A percentile compares a stretch with the other conserved stretches of the same genome.
phyloP scores from a whole-genome alignment of 2,329 filamentous ascomycete species.

The Juglanconis oblonga region DNA sequence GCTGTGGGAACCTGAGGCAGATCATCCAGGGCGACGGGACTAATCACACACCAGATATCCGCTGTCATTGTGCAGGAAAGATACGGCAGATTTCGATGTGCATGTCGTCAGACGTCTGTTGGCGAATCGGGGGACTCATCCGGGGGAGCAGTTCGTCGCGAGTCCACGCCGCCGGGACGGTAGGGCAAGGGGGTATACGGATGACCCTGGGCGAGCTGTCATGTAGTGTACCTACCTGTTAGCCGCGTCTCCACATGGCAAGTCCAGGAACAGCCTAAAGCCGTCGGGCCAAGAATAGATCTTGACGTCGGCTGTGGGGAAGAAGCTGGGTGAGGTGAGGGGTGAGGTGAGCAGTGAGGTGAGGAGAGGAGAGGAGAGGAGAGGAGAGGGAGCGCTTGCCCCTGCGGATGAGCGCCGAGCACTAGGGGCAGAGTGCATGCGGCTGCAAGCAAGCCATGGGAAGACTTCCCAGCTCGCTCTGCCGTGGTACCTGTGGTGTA shows the following conservation, averaged over 20 bases:
- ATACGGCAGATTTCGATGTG: slow-evolving; percentile 1
- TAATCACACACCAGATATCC: slow-evolving; percentile 3
- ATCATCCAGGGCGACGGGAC: slow-evolving; percentile 15
- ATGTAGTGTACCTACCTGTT: not conserved
- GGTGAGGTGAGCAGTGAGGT: too few species aligned
- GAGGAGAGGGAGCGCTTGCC: not conserved
- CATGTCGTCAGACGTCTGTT: slow-evolving; percentile 4
- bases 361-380: too few species aligned
- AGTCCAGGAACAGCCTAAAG: slow-evolving; percentile 7
- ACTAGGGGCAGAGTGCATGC: slow-evolving; percentile 3
- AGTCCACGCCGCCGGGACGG: slow-evolving; percentile 11
- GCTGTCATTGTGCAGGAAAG: slow-evolving; percentile 10
- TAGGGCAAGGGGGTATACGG: not conserved
- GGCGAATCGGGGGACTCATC: slow-evolving; percentile 8
- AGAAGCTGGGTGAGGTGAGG: not conserved
- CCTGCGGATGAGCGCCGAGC: not conserved
- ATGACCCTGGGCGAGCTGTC: slow-evolving; percentile 8
- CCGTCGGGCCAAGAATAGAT: slow-evolving; percentile 13
- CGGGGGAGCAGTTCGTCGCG: slow-evolving; percentile 1
- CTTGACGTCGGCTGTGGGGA: not conserved
- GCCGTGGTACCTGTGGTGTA: not conserved
- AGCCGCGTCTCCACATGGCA: slow-evolving; percentile 17
- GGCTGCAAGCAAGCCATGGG: not conserved
- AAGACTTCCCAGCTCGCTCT: too few species aligned
- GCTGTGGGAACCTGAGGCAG: slow-evolving; percentile 7